Evolutionary conservation across 2,329 filamentous ascomycete genomes (phyloP).

Genomic region (Colletotrichum sublineola): DNA sequence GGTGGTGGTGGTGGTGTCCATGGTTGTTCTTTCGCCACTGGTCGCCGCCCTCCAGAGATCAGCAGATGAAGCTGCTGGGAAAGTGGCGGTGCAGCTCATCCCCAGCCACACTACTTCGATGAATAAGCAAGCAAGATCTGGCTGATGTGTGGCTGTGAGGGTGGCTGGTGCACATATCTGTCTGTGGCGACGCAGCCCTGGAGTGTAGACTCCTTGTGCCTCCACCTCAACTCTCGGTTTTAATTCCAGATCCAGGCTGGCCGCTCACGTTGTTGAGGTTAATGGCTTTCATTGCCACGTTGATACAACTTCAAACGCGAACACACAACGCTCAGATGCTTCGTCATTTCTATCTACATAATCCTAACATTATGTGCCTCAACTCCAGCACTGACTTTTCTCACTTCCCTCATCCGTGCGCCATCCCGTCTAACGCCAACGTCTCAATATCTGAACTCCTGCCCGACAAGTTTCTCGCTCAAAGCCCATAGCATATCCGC

Average conservation of each 20-base stretch:
- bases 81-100: background rate
- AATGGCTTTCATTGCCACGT: background rate
- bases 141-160: background rate
- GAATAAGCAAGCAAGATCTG: no score
- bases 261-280: background rate
- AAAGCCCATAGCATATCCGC: conserved; percentile 39
- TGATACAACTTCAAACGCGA: background rate
- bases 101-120: background rate
- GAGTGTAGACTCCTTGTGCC: background rate
- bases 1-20: background rate
- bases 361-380: background rate
- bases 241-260: background rate
- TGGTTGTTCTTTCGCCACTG: conserved; percentile 18
- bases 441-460: conserved; percentile 37
- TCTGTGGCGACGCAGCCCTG: background rate
- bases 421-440: background rate
- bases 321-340: background rate
- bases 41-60: background rate
- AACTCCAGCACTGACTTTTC: background rate
- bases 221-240: background rate
- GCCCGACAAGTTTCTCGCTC: conserved; percentile 41
- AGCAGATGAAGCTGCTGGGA: background rate
- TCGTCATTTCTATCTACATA: background rate
- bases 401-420: background rate
- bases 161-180: background rate